Percentiles rank a stretch among this genome's conserved stretches.
Evolutionary conservation across 192 early-diverging fungal species (phyloP).

Genomic region (Coemansia sp.): DNA sequence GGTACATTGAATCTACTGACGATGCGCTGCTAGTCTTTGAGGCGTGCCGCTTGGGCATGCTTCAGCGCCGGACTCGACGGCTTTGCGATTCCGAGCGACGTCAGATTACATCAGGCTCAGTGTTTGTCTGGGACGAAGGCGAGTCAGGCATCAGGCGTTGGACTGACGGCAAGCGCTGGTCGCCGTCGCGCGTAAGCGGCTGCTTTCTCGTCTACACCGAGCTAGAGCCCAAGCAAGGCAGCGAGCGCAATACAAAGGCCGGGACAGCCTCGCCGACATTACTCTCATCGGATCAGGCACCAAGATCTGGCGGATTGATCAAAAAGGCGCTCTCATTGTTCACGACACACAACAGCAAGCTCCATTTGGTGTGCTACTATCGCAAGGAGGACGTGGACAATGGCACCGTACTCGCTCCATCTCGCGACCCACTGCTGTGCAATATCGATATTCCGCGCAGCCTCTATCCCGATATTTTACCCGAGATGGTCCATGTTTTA

Average conservation of each 20-base stretch:
- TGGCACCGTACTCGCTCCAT: conserved; percentile 64
- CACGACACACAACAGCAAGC: conserved; percentile 73
- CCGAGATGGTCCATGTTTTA: conserved; percentile 26
- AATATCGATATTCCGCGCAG: conserved; percentile 67
- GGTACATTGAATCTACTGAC: conserved; percentile 79
- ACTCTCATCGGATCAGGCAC: not conserved
- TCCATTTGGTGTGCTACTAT: conserved; percentile 89
- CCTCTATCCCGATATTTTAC: conserved; percentile 75
- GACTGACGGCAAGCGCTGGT: conserved; percentile 91
- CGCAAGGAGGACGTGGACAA: conserved; percentile 67
- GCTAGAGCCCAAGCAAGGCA: conserved; percentile 62
- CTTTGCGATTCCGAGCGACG: conserved; percentile 79
- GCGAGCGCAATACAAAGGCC: conserved; percentile 1
- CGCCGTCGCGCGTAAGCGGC: conserved; percentile 80
- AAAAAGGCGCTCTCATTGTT: conserved; percentile 86
- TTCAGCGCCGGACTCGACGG: conserved; percentile 72
- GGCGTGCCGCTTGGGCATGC: conserved; percentile 73
- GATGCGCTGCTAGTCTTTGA: conserved; percentile 90
- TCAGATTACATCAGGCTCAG: conserved; percentile 74
- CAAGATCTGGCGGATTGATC: conserved; percentile 60
- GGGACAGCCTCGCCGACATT: not conserved
- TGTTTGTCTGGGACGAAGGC: conserved; percentile 88
- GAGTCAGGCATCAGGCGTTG: conserved; percentile 89
- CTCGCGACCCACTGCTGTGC: conserved; percentile 63
- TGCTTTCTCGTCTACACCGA: conserved; percentile 85